These are phyloP conservation scores for Peronospora farinosa DNA, from an alignment of 352 stramenopile species.

Conservation along the genomic window DNA sequence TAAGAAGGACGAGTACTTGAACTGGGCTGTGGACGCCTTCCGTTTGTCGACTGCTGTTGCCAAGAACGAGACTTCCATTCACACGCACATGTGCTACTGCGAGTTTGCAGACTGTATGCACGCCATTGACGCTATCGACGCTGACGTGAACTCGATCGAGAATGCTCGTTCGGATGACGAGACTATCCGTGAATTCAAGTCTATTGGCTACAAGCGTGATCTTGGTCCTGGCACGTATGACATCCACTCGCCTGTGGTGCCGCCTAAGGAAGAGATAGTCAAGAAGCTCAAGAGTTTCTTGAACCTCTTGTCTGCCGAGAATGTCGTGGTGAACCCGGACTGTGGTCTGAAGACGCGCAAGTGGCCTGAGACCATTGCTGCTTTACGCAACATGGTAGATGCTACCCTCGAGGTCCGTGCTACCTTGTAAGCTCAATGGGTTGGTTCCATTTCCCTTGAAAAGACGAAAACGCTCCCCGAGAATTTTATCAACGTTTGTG, in stretches of 20 bases:
- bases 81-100: conserved; percentile 96
- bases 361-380: conserved; percentile 88
- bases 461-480: conserved; percentile 19
- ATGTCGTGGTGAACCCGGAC: conserved; percentile 89
- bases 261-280: conserved; percentile 82
- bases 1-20: conserved; percentile 82
- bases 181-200: conserved; percentile 85
- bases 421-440: conserved; percentile 32
- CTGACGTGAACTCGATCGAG: conserved; percentile 93
- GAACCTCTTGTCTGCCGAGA: conserved; percentile 60
- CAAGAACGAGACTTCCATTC: conserved; percentile 87
- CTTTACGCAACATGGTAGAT: conserved; percentile 86
- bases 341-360: conserved; percentile 91
- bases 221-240: conserved; percentile 90
- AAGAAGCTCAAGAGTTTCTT: conserved; percentile 86
- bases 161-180: conserved; percentile 88
- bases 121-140: conserved; percentile 88
- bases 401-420: conserved; percentile 69
- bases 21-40: conserved; percentile 81
- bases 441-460: background rate
- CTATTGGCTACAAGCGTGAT: conserved; percentile 87
- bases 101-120: conserved; percentile 93
- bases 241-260: conserved; percentile 91
- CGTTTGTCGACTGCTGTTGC: conserved; percentile 82
- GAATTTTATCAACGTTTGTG: conserved; percentile 26